A percentile compares a stretch with the other conserved stretches of the same genome.
Conservation (phyloP, 2,329 filamentous ascomycete genomes). For the Fusarium heterosporum region DNA sequence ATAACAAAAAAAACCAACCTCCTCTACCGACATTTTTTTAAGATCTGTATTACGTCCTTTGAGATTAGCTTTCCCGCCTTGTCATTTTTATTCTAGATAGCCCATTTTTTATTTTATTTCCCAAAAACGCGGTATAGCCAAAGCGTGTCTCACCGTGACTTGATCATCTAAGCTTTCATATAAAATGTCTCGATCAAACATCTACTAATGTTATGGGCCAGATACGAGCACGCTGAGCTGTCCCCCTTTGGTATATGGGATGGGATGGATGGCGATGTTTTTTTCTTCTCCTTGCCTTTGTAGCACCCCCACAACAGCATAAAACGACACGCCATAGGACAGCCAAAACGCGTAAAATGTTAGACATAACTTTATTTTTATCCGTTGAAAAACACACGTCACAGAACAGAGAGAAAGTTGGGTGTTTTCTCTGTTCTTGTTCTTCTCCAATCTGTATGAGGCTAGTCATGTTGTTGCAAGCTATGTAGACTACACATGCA, state of each 20-base stretch:
- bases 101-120: background rate
- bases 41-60: slow-evolving; percentile 18
- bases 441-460: slow-evolving; percentile 14
- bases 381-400: slow-evolving; percentile 10
- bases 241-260: slow-evolving; percentile 29
- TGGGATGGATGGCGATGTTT: slow-evolving; percentile 30
- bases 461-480: slow-evolving; percentile 28
- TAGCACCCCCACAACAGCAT: slow-evolving; percentile 41
- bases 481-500: slow-evolving; percentile 34
- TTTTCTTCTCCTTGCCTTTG: slow-evolving; percentile 11
- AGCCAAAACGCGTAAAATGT: slow-evolving; percentile 33
- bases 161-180: slow-evolving; percentile 28
- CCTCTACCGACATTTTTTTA: slow-evolving; percentile 32
- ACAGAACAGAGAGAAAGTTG: background rate
- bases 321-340: slow-evolving; percentile 37
- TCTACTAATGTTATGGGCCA: slow-evolving; percentile 6
- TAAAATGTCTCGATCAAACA: slow-evolving; percentile 22
- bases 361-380: slow-evolving; percentile 27
- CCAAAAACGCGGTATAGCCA: slow-evolving; percentile 18
- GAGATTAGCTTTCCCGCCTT: slow-evolving; percentile 33
- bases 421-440: background rate
- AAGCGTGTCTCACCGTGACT: slow-evolving; percentile 27
- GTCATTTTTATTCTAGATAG: slow-evolving; percentile 25
- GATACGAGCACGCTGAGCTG: slow-evolving; percentile 34
- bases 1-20: slow-evolving; percentile 30